Conservation (phyloP, 345 rosid genomes). For the Bruguiera sexangula region DNA sequence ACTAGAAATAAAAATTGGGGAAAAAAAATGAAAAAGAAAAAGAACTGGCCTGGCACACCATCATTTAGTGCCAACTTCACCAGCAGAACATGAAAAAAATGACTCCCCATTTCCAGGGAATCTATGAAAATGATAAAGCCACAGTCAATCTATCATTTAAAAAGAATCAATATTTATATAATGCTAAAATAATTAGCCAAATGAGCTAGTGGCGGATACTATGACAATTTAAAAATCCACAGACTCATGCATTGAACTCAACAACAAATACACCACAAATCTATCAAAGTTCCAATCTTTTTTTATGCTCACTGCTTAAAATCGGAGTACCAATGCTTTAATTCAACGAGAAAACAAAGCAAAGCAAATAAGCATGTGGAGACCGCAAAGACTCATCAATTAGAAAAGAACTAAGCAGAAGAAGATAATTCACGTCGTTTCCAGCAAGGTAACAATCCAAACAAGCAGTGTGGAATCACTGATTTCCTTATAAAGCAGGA, state of each 20-base stretch:
- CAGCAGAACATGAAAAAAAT: neutral
- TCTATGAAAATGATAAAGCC: slow-evolving; percentile 8
- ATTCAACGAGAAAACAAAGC: neutral
- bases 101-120: slow-evolving; percentile 6
- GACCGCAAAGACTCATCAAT: too few relatives aligned
- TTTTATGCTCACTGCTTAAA: neutral
- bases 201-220: neutral
- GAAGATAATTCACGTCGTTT: neutral
- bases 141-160: slow-evolving; percentile 4
- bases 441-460: neutral
- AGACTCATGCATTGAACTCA: neutral
- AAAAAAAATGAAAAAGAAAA: slow-evolving; percentile 7
- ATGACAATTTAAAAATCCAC: too few relatives aligned
- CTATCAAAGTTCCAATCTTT: neutral
- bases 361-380: too few relatives aligned
- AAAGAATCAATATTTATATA: neutral
- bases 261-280: neutral
- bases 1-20: slow-evolving; percentile 8
- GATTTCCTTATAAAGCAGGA: neutral
- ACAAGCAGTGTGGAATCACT: slow-evolving; percentile 2
- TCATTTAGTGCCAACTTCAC: too few relatives aligned
- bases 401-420: neutral
- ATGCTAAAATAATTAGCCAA: neutral
- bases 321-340: neutral
- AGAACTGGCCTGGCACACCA: neutral